Evolutionary conservation across 1,139 yeast genomes (phyloP).

Genomic region (Hemisphaericaspora subhashii): DNA sequence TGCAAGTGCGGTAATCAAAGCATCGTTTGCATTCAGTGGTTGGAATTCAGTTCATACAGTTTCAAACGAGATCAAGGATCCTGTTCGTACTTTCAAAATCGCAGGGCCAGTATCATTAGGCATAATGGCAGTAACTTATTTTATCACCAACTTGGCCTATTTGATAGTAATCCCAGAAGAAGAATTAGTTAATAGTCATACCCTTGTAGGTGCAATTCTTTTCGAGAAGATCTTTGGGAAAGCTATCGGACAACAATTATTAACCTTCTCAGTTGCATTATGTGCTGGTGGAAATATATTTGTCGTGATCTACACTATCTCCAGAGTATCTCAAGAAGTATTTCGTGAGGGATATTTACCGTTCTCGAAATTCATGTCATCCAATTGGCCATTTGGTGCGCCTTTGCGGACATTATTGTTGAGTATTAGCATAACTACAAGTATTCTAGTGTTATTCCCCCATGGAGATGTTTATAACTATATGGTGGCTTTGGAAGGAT

Average conservation of each 20-base stretch:
- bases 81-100: constrained; percentile 53
- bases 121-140: constrained; percentile 50
- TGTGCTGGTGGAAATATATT: constrained; percentile 64
- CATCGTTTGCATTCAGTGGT: constrained; percentile 61
- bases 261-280: constrained; percentile 57
- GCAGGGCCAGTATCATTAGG: constrained; percentile 60
- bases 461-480: constrained; percentile 79
- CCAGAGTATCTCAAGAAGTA: constrained; percentile 64
- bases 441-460: constrained; percentile 63
- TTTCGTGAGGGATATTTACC: constrained; percentile 66
- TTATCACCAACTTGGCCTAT: constrained; percentile 56
- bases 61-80: constrained; percentile 60
- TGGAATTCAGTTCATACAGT: constrained; percentile 67
- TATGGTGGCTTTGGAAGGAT: constrained; percentile 71
- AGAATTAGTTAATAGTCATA: constrained; percentile 55
- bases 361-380: constrained; percentile 50
- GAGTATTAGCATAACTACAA: constrained; percentile 34
- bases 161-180: constrained; percentile 53
- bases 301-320: constrained; percentile 59
- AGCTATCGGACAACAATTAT: constrained; percentile 49
- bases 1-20: constrained; percentile 57
- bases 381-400: constrained; percentile 57
- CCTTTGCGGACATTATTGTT: constrained; percentile 51
- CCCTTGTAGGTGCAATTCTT: constrained; percentile 56
- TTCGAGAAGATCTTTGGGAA: constrained; percentile 58